Evolutionary conservation across 1,284 basidiomycete genomes (phyloP).

Genomic region (Wolfiporia cocos): DNA sequence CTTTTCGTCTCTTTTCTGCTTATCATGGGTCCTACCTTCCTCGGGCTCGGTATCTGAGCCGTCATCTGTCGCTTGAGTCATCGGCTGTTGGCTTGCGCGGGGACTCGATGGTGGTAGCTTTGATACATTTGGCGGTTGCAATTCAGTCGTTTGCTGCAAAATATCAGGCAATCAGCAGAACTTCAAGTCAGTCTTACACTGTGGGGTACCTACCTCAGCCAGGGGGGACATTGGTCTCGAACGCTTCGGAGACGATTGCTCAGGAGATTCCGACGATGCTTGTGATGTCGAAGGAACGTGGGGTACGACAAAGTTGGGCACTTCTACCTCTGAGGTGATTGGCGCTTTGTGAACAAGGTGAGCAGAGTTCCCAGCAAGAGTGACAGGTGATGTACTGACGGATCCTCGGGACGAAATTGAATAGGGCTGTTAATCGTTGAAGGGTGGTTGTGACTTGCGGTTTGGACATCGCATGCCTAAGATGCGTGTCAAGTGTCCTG

Average conservation of each 20-base stretch:
- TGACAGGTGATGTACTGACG: conserved; percentile 39
- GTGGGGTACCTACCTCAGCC: too few relatives aligned
- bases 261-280: not conserved
- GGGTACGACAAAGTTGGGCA: not conserved
- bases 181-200: too few relatives aligned
- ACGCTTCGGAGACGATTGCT: not conserved
- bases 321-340: conserved; percentile 20
- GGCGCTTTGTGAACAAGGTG: conserved; percentile 18
- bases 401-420: conserved; percentile 55
- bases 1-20: too few relatives aligned
- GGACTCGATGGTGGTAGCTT: too few relatives aligned
- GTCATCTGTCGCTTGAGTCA: too few relatives aligned
- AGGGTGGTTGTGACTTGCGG: conserved; percentile 60
- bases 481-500: conserved; percentile 61
- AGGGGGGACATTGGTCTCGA: not conserved
- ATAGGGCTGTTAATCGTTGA: conserved; percentile 61
- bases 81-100: too few relatives aligned
- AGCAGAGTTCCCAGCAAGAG: not conserved
- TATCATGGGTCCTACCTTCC: too few relatives aligned
- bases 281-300: not conserved
- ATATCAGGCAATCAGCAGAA: too few relatives aligned
- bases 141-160: too few relatives aligned
- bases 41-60: too few relatives aligned
- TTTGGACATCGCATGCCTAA: conserved; percentile 61
- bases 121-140: too few relatives aligned